Evolutionary conservation across 1,284 basidiomycete species (phyloP).

Genomic region (Trichosporon faecale): DNA sequence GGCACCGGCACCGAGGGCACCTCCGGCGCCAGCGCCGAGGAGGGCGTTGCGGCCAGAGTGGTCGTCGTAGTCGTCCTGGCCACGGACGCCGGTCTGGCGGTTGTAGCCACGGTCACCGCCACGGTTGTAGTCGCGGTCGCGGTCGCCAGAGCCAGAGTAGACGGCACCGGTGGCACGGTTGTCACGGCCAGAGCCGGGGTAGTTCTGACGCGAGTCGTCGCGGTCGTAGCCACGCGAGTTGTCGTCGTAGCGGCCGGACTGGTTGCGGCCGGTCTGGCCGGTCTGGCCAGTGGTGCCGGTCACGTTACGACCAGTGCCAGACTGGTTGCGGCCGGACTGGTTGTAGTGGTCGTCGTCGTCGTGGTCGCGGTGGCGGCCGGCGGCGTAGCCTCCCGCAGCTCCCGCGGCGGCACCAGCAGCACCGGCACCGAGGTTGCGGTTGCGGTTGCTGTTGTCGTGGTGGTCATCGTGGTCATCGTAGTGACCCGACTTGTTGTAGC

Average conservation of each 20-base stretch:
- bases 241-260: not conserved
- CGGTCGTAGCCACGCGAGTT: not conserved
- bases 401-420: not conserved
- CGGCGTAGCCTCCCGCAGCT: not conserved
- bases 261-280: not conserved
- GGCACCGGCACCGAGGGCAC: not conserved
- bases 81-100: not conserved
- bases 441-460: not conserved
- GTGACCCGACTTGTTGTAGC: not conserved
- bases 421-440: not conserved
- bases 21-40: not conserved
- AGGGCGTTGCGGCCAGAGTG: conserved; percentile 35
- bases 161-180: not conserved
- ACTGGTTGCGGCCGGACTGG: too few species aligned
- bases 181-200: conserved; percentile 1
- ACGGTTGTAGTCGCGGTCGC: not conserved
- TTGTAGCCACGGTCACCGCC: not conserved
- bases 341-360: not conserved
- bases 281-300: not conserved
- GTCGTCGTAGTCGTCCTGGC: conserved; percentile 61
- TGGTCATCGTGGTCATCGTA: not conserved
- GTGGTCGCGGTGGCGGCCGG: not conserved
- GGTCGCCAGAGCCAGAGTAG: not conserved
- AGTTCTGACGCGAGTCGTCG: conserved; percentile 4
- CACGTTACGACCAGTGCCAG: too few species aligned